Evolutionary conservation across 805 yeast species (phyloP), one percentile per base, ranked within the genome.

Genomic region (Maudiozyma bulderi): DNA sequence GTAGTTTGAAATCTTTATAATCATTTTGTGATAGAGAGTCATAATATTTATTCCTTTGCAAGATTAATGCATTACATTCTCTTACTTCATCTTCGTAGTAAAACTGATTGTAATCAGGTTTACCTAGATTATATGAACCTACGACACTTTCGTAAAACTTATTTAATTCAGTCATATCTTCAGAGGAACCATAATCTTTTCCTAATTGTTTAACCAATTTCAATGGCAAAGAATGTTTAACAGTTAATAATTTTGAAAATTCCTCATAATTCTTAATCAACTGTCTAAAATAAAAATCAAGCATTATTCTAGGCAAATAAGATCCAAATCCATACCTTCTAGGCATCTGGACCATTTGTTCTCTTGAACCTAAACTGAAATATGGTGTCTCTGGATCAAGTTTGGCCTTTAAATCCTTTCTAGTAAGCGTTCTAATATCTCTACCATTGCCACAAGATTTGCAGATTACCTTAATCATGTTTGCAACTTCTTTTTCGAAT

Each of bases 1-100:
- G 66, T 40, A 65, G 37, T 11, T 29, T 46, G 9, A 50, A 28
- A 1, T 32, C 15, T 31, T 48, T 54, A 8, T 47, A 31, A 9
- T 42, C 37, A 8, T 32, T 47, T 9, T 51, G 51, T 28, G 54
- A 56, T 43, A 54, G 61, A 5, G 44, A 14, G 0, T 28, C 9
- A 8, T 66, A 62, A 6, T 60, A 50, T 28, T 54, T 55, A n/a
- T 48, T 54, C 34, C 51, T 53, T 14, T 61, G 58, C 31, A 63
- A 55, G 3, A 61, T 34, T 33, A 63, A 40, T 13, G 14, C 8
- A 13, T 35, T 13, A 6, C 64, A 60, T 8, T 42, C 37, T 20
- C 40, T 10, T 9, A 8, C 33, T 30, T 42, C 44, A 14, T 42
- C n/a, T 14, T 31, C 26, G 15, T 14, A 11, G 15, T 8, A 11